Evolutionary conservation across 1,284 basidiomycete species (phyloP), one percentile per base, ranked within the genome.

Genomic region (Cerioporus squamosus): DNA sequence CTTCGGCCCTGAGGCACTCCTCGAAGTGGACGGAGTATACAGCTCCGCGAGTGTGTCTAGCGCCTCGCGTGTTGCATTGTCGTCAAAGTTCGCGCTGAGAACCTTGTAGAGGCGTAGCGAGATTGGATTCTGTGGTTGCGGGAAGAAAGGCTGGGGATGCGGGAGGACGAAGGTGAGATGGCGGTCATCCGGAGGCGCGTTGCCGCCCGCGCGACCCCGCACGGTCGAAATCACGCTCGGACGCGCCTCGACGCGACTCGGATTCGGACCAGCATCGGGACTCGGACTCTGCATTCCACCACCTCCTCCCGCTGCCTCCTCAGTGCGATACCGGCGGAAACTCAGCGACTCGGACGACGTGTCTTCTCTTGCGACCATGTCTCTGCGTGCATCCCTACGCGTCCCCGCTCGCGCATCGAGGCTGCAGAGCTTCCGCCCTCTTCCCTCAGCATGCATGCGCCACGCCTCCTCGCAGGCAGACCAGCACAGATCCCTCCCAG

Each of bases 101-200:
- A 97, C 87, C 73, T 97, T 97, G 75, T 93, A 94, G 18, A 97
- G 78, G n/a, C 94, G 83, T 6, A 92, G 75, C 18, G 90, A 86
- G 47, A 96, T 82, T 1, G 94, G 93, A 67, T 90, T 91, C 50
- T 72, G 71, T 0, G 68, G 58, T 22, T 69, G 66, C 18, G 67
- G 66, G 70, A 61, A 15, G 64, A 53, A 23, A 63, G 29, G 31
- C 52, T 55, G 23, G 53, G 23, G 9, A 56, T 62, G 49, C 61
- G 59, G 26, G 69, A 66, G 36, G 62, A 44, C 44, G 66, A 55
- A 44, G 61, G 53, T 18, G 66, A 63, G 59, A 60, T 54, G 55
- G 66, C 63, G 57, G 63, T 66, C 68, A 69, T 67, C 47, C 43
- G 43, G 49, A 51, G 36, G 55, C 29, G 31, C 18, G 40, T 24